Conservation (phyloP, 2,329 filamentous ascomycete species). For the Dactylellina drechsleri region DNA sequence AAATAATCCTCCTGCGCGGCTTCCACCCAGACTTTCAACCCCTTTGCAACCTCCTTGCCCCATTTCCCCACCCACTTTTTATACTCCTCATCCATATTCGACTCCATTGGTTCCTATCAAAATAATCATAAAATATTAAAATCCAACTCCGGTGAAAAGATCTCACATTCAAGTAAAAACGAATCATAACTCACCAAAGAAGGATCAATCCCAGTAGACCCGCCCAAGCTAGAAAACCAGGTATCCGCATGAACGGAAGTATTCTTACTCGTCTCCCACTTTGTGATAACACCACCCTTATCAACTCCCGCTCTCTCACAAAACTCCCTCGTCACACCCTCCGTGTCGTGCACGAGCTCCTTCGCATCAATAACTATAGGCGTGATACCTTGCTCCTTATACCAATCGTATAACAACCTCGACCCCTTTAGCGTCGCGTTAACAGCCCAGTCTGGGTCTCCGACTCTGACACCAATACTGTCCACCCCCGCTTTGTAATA, state of each 20-base stretch:
- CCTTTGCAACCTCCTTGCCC: not conserved
- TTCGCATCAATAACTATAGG: not conserved
- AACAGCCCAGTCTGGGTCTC: conserved; percentile 1
- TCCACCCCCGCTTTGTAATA: conserved; percentile 4
- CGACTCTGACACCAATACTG: not conserved
- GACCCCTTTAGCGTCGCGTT: not conserved
- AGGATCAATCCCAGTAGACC: not conserved
- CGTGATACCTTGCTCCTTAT: not conserved
- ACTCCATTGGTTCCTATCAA: not conserved
- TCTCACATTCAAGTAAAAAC: no score
- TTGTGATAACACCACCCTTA: not conserved
- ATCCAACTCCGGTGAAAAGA: no score
- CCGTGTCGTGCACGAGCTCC: not conserved
- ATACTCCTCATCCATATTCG: conserved; percentile 1
- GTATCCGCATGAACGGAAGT: not conserved
- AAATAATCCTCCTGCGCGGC: conserved; percentile 7
- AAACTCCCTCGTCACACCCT: not conserved
- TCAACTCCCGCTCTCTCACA: not conserved
- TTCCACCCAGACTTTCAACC: conserved; percentile 2
- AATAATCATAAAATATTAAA: no score
- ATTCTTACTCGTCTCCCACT: conserved; percentile 1
- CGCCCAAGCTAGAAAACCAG: not conserved
- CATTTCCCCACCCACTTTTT: not conserved
- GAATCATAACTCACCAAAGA: not conserved
- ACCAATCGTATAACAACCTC: conserved; percentile 3